These are phyloP conservation scores for Tolypocladium tundrense DNA, from an alignment of 2,329 filamentous ascomycete species.

Conservation along the genomic window DNA sequence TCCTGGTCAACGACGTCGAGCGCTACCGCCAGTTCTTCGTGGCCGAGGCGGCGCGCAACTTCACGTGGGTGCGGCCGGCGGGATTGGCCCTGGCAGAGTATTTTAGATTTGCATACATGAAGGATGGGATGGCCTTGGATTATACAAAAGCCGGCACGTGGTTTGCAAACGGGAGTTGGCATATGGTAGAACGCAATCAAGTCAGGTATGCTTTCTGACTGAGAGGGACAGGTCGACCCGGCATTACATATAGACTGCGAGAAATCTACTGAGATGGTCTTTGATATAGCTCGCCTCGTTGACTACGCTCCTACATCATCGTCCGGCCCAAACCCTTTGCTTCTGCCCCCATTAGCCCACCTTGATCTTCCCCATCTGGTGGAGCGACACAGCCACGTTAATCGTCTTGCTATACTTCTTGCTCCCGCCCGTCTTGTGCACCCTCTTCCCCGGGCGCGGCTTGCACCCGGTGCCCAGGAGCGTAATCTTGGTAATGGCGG, in stretches of 20 bases:
- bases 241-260: background rate
- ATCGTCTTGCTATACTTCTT: conserved; percentile 10
- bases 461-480: conserved; percentile 28
- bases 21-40: conserved; percentile 63
- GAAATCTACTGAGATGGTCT: background rate
- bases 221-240: background rate
- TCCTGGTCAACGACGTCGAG: conserved; percentile 84
- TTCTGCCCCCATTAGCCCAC: background rate
- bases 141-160: conserved; percentile 69
- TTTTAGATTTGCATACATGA: conserved; percentile 67
- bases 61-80: conserved; percentile 48
- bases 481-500: conserved; percentile 36
- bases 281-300: too few relatives aligned
- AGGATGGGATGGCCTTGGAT: conserved; percentile 53
- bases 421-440: conserved; percentile 1
- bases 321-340: background rate
- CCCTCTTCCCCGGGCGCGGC: background rate
- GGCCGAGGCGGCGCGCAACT: conserved; percentile 35
- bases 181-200: background rate
- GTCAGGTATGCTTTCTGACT: background rate
- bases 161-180: conserved; percentile 55
- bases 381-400: conserved; percentile 12
- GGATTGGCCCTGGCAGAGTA: conserved; percentile 49
- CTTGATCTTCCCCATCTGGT: conserved; percentile 6
- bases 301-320: background rate